Evolutionary conservation across 805 yeast species (phyloP).

Genomic region (Nakazawaea laoshanensis): DNA sequence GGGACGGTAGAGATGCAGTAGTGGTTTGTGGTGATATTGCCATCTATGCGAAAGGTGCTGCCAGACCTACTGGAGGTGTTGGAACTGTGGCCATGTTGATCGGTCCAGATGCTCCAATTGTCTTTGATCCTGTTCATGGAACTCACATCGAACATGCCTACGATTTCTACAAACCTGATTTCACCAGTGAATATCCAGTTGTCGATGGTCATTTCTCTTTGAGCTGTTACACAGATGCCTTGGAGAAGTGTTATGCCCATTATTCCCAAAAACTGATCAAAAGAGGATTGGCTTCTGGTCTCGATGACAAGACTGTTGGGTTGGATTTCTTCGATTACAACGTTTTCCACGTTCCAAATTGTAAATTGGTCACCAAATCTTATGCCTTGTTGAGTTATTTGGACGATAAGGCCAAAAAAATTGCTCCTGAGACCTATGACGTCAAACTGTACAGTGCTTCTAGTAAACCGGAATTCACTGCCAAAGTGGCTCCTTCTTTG

Average conservation of each 20-base stretch:
- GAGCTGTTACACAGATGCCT: constrained; percentile 87
- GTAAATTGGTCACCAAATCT: constrained; percentile 89
- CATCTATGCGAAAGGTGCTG: constrained; percentile 92
- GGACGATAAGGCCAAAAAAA: constrained; percentile 43
- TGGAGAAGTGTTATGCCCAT: constrained; percentile 76
- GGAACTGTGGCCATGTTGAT: constrained; percentile 91
- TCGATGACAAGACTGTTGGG: constrained; percentile 53
- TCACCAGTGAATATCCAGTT: constrained; percentile 91
- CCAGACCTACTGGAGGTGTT: constrained; percentile 99
- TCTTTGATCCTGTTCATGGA: constrained; percentile 83
- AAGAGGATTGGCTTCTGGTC: constrained; percentile 33
- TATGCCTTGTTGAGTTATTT: constrained; percentile 86
- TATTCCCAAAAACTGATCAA: constrained; percentile 71
- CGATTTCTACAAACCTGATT: constrained; percentile 97
- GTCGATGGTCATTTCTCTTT: constrained; percentile 97
- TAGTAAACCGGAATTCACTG: constrained; percentile 59
- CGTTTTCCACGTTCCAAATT: constrained; percentile 97
- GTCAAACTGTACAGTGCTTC: constrained; percentile 81
- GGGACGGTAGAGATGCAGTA: constrained; percentile 98
- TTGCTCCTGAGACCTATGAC: constrained; percentile 59
- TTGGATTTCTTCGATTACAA: constrained; percentile 80
- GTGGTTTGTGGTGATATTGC: constrained; percentile 98
- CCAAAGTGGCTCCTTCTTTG: constrained; percentile 73
- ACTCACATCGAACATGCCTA: constrained; percentile 94
- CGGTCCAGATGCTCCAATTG: constrained; percentile 97